Percentiles rank a stretch among this genome's conserved stretches.
Conservation (phyloP, 2,329 filamentous ascomycete species). For the Aureobasidium sp. region DNA sequence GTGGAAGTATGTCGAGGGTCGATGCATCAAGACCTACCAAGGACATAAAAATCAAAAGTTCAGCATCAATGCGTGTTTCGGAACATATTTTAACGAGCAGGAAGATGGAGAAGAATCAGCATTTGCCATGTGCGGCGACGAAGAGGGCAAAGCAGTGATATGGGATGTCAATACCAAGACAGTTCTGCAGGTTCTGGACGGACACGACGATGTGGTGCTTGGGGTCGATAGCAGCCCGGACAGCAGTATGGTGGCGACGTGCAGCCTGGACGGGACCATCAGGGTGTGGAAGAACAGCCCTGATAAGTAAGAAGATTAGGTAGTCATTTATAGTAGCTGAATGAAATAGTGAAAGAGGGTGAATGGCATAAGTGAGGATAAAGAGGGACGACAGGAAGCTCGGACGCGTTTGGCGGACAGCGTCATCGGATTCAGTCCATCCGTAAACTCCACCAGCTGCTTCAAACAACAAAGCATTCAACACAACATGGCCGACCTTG, state of each 20-base stretch:
- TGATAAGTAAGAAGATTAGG: neutral
- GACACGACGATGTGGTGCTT: conserved; percentile 51
- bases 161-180: conserved; percentile 90
- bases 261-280: conserved; percentile 53
- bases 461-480: neutral
- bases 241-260: conserved; percentile 50
- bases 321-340: neutral
- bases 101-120: conserved; percentile 29
- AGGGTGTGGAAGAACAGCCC: conserved; percentile 46
- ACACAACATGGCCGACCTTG: neutral
- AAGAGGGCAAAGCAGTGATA: conserved; percentile 74
- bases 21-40: conserved; percentile 94
- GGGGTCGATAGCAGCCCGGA: conserved; percentile 51
- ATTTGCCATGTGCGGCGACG: conserved; percentile 76
- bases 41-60: conserved; percentile 80
- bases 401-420: neutral
- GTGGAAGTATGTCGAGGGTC: conserved; percentile 90
- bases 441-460: neutral
- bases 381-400: neutral
- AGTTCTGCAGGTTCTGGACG: conserved; percentile 58
- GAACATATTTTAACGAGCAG: conserved; percentile 42
- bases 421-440: conserved; percentile 5
- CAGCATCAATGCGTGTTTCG: conserved; percentile 79
- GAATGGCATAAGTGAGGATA: neutral
- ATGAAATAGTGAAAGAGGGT: neutral